Conservation (phyloP, 2,329 filamentous ascomycete genomes). For the Penicillium sp. region DNA sequence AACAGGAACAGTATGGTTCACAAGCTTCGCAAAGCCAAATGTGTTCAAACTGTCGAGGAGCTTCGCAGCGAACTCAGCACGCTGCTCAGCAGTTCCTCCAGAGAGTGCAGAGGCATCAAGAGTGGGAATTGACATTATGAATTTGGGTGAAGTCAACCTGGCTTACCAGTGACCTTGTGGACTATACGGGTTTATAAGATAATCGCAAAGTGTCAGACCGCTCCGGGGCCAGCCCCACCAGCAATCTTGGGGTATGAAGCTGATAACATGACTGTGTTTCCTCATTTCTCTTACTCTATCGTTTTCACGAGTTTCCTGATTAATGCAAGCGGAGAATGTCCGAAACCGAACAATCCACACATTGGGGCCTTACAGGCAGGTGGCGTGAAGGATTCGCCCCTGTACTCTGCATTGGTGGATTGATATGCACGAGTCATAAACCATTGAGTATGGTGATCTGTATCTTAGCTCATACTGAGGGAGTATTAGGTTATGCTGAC, state of each 20-base stretch:
- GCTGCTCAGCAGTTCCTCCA: neutral
- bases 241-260: neutral
- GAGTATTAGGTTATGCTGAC: neutral
- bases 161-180: neutral
- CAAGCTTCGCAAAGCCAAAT: neutral
- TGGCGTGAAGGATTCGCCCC: neutral
- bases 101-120: neutral
- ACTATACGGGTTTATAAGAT: neutral
- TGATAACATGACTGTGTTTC: neutral
- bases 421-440: neutral
- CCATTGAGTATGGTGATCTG: neutral
- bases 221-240: neutral
- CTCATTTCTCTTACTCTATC: neutral
- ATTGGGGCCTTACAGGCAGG: neutral
- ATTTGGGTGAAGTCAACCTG: neutral
- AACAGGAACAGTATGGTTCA: neutral
- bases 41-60: neutral
- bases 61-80: neutral
- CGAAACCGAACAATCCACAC: neutral
- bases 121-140: neutral
- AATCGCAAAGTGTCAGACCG: neutral
- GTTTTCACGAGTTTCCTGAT: neutral
- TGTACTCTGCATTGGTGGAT: neutral
- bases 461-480: neutral
- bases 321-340: neutral